Evolutionary conservation across 305 asterid species (phyloP).

Genomic region (Rubia balearica): DNA sequence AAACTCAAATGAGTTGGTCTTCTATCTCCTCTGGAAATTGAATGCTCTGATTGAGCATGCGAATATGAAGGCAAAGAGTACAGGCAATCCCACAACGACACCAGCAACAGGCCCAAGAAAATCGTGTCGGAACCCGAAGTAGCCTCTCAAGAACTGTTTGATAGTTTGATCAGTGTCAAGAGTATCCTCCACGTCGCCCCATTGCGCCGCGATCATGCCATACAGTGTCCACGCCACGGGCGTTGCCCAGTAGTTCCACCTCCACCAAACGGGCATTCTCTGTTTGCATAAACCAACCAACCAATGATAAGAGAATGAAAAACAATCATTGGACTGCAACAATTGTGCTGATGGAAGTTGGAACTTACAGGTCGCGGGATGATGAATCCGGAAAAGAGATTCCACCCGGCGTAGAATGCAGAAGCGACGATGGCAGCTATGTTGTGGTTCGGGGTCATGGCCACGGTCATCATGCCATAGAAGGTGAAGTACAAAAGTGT

Average conservation of each 20-base stretch:
- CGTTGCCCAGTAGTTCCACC: conserved; percentile 25
- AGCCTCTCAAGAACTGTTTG: conserved; percentile 26
- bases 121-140: conserved; percentile 37
- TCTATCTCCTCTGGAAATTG: conserved; percentile 41
- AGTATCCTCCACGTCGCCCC: conserved; percentile 13
- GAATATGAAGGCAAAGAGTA: conserved; percentile 31
- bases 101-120: conserved; percentile 34
- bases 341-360: not conserved
- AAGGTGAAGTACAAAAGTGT: conserved; percentile 19
- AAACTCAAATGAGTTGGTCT: too few species aligned
- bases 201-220: conserved; percentile 26
- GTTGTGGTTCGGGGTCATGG: conserved; percentile 16
- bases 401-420: conserved; percentile 15
- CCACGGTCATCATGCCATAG: conserved; percentile 22
- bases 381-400: conserved; percentile 18
- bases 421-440: conserved; percentile 17
- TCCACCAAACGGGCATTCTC: conserved; percentile 34
- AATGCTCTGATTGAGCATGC: conserved; percentile 35
- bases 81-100: conserved; percentile 26
- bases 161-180: conserved; percentile 18
- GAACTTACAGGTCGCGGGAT: conserved; percentile 14
- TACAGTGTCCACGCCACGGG: conserved; percentile 29
- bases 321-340: not conserved
- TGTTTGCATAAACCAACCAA: not conserved
- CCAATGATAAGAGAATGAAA: not conserved